A percentile compares a stretch with the other conserved stretches of the same genome.
Evolutionary conservation across 2,329 filamentous ascomycete species (phyloP).

Genomic region (Colletotrichum plurivorum): DNA sequence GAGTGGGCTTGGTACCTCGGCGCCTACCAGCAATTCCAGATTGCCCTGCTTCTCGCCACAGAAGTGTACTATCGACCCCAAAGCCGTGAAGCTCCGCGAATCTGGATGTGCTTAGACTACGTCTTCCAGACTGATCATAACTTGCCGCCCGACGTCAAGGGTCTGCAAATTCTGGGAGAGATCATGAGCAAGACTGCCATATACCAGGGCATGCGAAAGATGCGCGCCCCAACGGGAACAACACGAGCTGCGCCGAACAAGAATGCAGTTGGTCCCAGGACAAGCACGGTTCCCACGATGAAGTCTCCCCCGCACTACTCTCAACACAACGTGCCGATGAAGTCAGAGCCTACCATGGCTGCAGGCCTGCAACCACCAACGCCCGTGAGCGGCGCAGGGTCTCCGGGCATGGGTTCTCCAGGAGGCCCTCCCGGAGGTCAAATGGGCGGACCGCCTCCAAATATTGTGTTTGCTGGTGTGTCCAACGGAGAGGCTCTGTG

Average conservation of each 20-base stretch:
- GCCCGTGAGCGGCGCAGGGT: slow-evolving; percentile 24
- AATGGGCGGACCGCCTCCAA: slow-evolving; percentile 41
- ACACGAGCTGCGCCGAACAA: slow-evolving; percentile 53
- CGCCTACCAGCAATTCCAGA: slow-evolving; percentile 81
- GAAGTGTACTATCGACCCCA: slow-evolving; percentile 75
- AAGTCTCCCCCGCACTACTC: slow-evolving; percentile 36
- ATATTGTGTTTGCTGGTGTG: slow-evolving; percentile 62
- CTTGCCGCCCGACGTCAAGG: slow-evolving; percentile 69
- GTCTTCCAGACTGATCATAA: slow-evolving; percentile 74
- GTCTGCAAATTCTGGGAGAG: slow-evolving; percentile 72
- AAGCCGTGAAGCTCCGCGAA: slow-evolving; percentile 72
- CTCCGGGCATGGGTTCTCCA: slow-evolving; percentile 32
- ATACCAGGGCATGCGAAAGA: slow-evolving; percentile 72
- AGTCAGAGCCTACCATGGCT: slow-evolving; percentile 34
- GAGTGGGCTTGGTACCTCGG: slow-evolving; percentile 80
- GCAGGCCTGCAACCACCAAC: slow-evolving; percentile 20
- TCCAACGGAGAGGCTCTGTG: slow-evolving; percentile 64
- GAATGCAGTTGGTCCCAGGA: slow-evolving; percentile 49
- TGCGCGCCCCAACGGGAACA: slow-evolving; percentile 65
- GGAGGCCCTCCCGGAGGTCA: slow-evolving; percentile 30
- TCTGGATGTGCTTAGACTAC: slow-evolving; percentile 81
- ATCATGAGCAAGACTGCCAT: slow-evolving; percentile 72
- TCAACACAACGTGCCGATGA: slow-evolving; percentile 31
- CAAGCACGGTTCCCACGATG: slow-evolving; percentile 43
- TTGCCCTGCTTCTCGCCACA: slow-evolving; percentile 76